Evolutionary conservation across 2,329 filamentous ascomycete genomes (phyloP).

Genomic region (Pyrenochaeta sp.): DNA sequence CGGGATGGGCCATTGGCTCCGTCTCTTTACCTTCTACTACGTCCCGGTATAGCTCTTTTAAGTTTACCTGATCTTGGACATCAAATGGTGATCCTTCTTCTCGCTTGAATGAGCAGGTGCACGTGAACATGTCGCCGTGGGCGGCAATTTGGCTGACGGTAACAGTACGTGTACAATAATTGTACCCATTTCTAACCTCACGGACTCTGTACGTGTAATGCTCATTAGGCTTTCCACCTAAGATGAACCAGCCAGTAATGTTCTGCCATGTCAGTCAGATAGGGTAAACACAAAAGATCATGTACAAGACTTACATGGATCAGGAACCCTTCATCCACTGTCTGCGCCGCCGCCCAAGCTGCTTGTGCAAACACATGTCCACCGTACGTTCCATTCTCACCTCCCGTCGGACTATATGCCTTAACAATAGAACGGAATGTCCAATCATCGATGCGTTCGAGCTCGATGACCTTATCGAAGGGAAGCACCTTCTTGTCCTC

Average conservation of each 20-base stretch:
- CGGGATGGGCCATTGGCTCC: constrained; percentile 36
- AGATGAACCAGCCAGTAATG: constrained; percentile 62
- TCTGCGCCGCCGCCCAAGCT: constrained; percentile 65
- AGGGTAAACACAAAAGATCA: neutral
- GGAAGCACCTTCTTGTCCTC: constrained; percentile 38
- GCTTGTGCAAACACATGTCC: constrained; percentile 67
- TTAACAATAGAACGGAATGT: constrained; percentile 52
- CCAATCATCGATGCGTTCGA: constrained; percentile 52
- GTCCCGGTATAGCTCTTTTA: constrained; percentile 46
- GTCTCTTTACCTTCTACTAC: constrained; percentile 46
- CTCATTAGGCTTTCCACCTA: constrained; percentile 56
- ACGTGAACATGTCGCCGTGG: constrained; percentile 61
- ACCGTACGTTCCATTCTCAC: constrained; percentile 58
- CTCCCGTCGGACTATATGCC: constrained; percentile 55
- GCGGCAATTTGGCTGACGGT: constrained; percentile 59
- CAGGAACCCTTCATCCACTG: constrained; percentile 59
- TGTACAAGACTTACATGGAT: constrained; percentile 55
- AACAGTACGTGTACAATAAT: constrained; percentile 62
- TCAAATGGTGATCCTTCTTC: constrained; percentile 47
- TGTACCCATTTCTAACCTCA: constrained; percentile 60
- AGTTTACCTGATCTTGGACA: constrained; percentile 45
- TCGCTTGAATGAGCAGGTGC: constrained; percentile 62
- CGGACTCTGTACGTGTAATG: constrained; percentile 63
- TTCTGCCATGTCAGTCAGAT: constrained; percentile 46
- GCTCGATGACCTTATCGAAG: constrained; percentile 52